Percentiles rank a stretch among this genome's conserved stretches.
These are phyloP conservation scores for Vitis hybrid DNA, from an alignment of 177 flowering plant species.

Conservation along the genomic window DNA sequence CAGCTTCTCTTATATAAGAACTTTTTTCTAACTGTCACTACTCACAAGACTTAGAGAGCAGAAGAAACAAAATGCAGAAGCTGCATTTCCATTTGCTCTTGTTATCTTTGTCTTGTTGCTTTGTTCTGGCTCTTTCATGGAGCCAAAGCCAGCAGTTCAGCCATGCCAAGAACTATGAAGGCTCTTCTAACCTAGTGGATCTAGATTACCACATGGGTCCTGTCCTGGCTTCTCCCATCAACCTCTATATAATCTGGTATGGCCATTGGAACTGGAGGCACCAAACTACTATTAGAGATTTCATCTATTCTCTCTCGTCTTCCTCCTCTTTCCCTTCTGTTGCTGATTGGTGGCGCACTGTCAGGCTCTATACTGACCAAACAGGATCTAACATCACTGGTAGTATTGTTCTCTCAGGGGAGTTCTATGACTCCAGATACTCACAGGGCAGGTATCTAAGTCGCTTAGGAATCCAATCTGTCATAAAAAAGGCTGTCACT, in stretches of 20 bases:
- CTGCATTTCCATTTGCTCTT: conserved; percentile 15
- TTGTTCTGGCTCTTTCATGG: conserved; percentile 25
- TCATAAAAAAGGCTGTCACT: conserved; percentile 42
- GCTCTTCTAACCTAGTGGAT: conserved; percentile 59
- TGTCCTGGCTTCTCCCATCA: conserved; percentile 52
- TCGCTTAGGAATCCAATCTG: conserved; percentile 49
- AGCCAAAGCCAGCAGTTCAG: conserved; percentile 25
- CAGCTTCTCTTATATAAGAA: conserved; percentile 14
- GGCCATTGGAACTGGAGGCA: conserved; percentile 57
- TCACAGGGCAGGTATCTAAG: conserved; percentile 54
- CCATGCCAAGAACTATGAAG: conserved; percentile 48
- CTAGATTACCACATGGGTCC: conserved; percentile 88
- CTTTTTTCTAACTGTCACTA: neutral
- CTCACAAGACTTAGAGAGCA: neutral
- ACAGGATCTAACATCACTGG: conserved; percentile 61
- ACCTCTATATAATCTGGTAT: conserved; percentile 65
- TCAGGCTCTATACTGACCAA: conserved; percentile 67
- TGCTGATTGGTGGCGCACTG: conserved; percentile 65
- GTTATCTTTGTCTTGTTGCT: conserved; percentile 16
- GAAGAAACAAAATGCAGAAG: conserved; percentile 26
- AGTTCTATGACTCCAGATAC: conserved; percentile 43
- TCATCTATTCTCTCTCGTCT: conserved; percentile 50
- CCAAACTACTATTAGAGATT: conserved; percentile 52
- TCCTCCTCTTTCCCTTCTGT: conserved; percentile 49
- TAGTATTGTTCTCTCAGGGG: conserved; percentile 36